Base-by-base conservation (phyloP, 176 grass and related monocot species). In the Thalia dealbata region DNA sequence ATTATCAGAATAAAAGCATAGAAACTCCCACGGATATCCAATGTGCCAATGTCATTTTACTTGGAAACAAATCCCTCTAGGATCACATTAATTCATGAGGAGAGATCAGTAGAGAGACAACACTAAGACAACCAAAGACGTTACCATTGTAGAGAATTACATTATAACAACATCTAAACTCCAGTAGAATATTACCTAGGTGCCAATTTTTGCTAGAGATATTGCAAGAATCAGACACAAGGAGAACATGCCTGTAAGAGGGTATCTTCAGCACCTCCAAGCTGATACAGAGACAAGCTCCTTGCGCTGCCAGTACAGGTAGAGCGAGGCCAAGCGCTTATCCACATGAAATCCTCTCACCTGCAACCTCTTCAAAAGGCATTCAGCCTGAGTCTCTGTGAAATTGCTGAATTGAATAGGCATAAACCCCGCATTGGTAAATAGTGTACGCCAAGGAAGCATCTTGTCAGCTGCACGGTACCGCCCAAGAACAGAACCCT, bases 261-360 rank as follows among this genome's bases (percentile, higher is more conserved):
- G 30, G 32, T 18, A n/a, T 42, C 11, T 25, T 61, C 55, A 75
- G n/a, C 71, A 58, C 71, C 50, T 73, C 71, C 71, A 73, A 58
- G 71, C 71, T 13, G 71, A 73, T 13, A 73, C 26, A 28, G 71
- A 73, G 9, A 56, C 71, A 21, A 75, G 73, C 58, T 75, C 73
- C 58, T 32, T 27, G 30, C 73, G 54, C 58, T 75, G 73, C 73
- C 73, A 75, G 58, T 61, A 75, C 21, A 75, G 58, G 21, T 26
- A 75, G 24, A 75, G 55, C 12, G 73, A 60, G 2, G 73, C 32
- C 73, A 62, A 56, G 22, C 73, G 73, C 73, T 75, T 75, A n/a
- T 75, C 73, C 73, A 75, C 32, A 62, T 75, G 73, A 30, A 75
- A 75, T 61, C 73, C 73, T 44, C 73, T 75, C 13, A 63, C 58